Base-by-base conservation (phyloP, 148 eudicot genomes). In the Silene conica region DNA sequence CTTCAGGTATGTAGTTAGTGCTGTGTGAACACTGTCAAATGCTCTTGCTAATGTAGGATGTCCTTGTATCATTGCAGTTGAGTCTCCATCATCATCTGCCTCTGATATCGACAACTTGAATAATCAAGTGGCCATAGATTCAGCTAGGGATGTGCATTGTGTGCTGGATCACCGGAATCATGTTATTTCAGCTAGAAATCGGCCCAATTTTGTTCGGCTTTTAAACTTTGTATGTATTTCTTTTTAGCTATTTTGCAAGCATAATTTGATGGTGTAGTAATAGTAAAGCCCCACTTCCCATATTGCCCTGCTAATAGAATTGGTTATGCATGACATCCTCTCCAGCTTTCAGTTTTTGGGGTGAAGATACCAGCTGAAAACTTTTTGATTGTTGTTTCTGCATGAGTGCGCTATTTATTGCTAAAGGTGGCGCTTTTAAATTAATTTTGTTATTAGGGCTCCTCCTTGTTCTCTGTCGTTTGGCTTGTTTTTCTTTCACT, bases 41-140 rank as follows among this genome's bases (percentile, higher is more conserved):
- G 12, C 19, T 56, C 15, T 21, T 76, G 78, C 71, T 83, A 52
- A 83, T 52, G 8, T 23, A 54, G 62, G 12, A 63, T 62, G 1
- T 68, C 23, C 3, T 23, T 28, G 3, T 52, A 14, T 34, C 34
- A 8, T 72, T 69, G 62, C 80, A 85, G 88, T 71, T 38, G 86
- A 82, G 52, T 85, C 88, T 66, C 88, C 88, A 46, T 85, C 88
- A 64, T 82, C 88, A 34, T 83, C 86, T 31, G 88, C 88, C 70
- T 85, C 88, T 18, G 86, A 80, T 81, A 73, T 85, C 21, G 88
- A 85, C 73, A 85, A 82, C 75, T 76, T 85, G 34, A 83, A 77
- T 61, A 75, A 82, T 81, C 84, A 78, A 61, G 76, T 74, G 26
- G 72, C 72, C 18, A 56, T 63, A 19, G 84, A 78, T 50, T 38